These are phyloP conservation scores for Colletotrichum caudatum DNA, from an alignment of 2,329 filamentous ascomycete genomes.

Conservation along the genomic window DNA sequence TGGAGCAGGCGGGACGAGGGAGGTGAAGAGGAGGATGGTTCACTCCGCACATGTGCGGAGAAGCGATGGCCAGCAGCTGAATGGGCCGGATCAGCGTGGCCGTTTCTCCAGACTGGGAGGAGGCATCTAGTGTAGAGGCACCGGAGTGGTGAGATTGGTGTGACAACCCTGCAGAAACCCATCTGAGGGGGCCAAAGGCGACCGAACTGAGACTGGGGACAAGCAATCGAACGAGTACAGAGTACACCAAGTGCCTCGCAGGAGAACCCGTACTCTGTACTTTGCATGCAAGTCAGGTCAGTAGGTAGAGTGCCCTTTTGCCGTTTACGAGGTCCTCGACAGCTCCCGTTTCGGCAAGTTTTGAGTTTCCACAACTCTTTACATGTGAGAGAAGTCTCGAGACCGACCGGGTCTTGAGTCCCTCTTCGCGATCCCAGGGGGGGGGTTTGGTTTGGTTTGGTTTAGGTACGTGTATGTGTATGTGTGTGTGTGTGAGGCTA, in stretches of 20 bases:
- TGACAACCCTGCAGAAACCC: background rate
- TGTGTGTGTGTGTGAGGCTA: background rate
- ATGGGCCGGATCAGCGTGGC: slow-evolving; percentile 31
- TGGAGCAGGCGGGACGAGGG: slow-evolving; percentile 23
- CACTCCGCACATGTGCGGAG: slow-evolving; percentile 40
- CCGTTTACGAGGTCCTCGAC: background rate
- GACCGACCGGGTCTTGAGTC: background rate
- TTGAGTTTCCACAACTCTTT: background rate
- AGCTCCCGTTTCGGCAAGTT: background rate
- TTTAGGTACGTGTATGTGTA: background rate
- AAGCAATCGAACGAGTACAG: background rate
- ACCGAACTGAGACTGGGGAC: slow-evolving; percentile 7
- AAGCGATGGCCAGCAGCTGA: slow-evolving; percentile 26
- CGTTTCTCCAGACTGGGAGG: slow-evolving; percentile 30
- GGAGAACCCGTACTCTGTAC: background rate
- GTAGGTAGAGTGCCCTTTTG: background rate
- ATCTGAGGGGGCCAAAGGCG: slow-evolving; percentile 1
- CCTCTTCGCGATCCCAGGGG: background rate
- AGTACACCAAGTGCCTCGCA: background rate
- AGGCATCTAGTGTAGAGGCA: too few species aligned
- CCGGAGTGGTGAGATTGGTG: slow-evolving; percentile 15
- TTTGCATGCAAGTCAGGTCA: background rate
- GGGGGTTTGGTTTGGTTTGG: background rate
- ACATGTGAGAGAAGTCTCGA: background rate
- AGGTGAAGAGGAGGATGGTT: slow-evolving; percentile 32